These are phyloP conservation scores for Kluyveromyces siamensis DNA, from an alignment of 805 yeast species.

Conservation along the genomic window DNA sequence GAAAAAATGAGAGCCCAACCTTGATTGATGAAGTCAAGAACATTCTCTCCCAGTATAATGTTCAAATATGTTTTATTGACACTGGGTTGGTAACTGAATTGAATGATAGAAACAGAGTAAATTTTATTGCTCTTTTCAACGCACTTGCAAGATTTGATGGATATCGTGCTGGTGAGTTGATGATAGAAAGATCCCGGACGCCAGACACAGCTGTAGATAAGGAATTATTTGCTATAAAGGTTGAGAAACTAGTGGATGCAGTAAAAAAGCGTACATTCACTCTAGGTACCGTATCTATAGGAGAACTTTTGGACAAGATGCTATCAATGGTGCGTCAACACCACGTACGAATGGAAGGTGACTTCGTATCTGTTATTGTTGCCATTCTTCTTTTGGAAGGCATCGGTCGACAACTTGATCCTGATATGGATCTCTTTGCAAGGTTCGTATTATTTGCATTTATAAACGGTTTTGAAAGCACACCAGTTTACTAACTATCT, in stretches of 20 bases:
- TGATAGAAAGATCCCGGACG: constrained; percentile 90
- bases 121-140: constrained; percentile 82
- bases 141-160: constrained; percentile 91
- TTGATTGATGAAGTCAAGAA: constrained; percentile 36
- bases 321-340: constrained; percentile 85
- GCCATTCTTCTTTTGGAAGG: constrained; percentile 90
- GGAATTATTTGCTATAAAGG: constrained; percentile 81
- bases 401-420: constrained; percentile 89
- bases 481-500: not conserved
- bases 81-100: constrained; percentile 91
- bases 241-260: constrained; percentile 69
- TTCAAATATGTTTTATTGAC: constrained; percentile 85
- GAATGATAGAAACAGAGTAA: constrained; percentile 64
- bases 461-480: constrained; percentile 22
- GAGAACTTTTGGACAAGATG: constrained; percentile 81
- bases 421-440: constrained; percentile 88
- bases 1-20: constrained; percentile 10
- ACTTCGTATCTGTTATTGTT: constrained; percentile 89
- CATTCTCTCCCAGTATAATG: constrained; percentile 55
- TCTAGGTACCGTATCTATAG: constrained; percentile 83
- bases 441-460: constrained; percentile 63
- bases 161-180: constrained; percentile 84
- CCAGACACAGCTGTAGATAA: constrained; percentile 85
- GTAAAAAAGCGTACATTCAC: constrained; percentile 87
- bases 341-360: constrained; percentile 97